A percentile compares a stretch with the other conserved stretches of the same genome.
These are phyloP conservation scores for Xylariaceae sp. DNA, from an alignment of 2,329 filamentous ascomycete genomes.

Conservation along the genomic window DNA sequence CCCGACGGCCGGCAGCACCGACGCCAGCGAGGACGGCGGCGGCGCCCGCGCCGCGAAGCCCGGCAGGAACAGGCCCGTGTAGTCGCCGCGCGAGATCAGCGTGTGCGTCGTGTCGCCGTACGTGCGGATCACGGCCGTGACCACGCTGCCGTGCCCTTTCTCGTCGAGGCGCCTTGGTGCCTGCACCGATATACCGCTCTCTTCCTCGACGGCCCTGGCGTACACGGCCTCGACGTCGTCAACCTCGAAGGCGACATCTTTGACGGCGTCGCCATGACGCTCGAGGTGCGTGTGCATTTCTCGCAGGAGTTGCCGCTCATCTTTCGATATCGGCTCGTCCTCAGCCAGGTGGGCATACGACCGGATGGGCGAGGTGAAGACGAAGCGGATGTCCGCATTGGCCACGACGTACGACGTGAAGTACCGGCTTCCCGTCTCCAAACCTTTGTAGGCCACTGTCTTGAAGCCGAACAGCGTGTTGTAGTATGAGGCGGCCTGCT, in stretches of 20 bases:
- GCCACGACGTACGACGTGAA: slow-evolving; percentile 78
- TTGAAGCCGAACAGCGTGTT: slow-evolving; percentile 80
- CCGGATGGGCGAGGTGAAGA: slow-evolving; percentile 75
- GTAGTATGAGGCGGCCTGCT: slow-evolving; percentile 88
- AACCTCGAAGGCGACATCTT: slow-evolving; percentile 92
- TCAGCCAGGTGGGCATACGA: slow-evolving; percentile 45
- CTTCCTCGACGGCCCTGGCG: slow-evolving; percentile 54
- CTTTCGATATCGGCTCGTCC: slow-evolving; percentile 53
- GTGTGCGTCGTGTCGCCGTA: slow-evolving; percentile 97
- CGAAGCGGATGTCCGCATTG: slow-evolving; percentile 70
- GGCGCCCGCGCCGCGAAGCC: slow-evolving; percentile 58
- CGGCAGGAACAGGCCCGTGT: slow-evolving; percentile 73
- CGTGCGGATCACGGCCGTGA: slow-evolving; percentile 74
- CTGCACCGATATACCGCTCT: slow-evolving; percentile 51
- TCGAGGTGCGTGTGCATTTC: slow-evolving; percentile 80
- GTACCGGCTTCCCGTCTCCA: slow-evolving; percentile 78
- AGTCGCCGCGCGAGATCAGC: slow-evolving; percentile 65
- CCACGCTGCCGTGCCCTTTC: slow-evolving; percentile 57
- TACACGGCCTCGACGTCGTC: slow-evolving; percentile 82
- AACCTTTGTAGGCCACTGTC: slow-evolving; percentile 73
- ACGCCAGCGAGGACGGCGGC: slow-evolving; percentile 28
- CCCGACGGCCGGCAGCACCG: slow-evolving; percentile 55
- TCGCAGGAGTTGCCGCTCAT: slow-evolving; percentile 57
- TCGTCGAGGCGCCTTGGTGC: slow-evolving; percentile 48
- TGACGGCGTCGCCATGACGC: slow-evolving; percentile 86